Evolutionary conservation across 257 asterid genomes (phyloP).

Genomic region (Marsdenia floribunda): DNA sequence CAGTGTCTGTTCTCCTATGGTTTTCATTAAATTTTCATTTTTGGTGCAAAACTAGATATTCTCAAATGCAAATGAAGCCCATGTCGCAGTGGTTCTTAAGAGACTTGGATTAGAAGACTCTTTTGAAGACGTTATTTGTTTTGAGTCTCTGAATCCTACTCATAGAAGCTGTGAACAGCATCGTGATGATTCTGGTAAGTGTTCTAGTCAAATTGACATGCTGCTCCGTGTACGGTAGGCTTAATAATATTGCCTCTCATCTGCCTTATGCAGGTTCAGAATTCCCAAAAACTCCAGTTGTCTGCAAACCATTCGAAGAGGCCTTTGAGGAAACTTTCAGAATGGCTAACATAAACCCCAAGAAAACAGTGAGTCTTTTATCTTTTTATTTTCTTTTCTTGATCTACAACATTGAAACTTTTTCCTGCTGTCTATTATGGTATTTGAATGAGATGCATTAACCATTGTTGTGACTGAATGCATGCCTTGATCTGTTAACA

Average conservation of each 20-base stretch:
- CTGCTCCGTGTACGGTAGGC: neutral
- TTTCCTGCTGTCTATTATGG: neutral
- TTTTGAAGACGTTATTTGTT: conserved; percentile 64
- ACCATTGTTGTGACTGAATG: neutral
- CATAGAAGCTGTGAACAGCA: conserved; percentile 22
- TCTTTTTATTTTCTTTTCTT: conserved; percentile 5
- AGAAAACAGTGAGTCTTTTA: conserved; percentile 49
- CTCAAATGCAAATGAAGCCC: conserved; percentile 91
- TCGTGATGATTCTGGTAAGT: conserved; percentile 40
- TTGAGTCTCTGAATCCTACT: conserved; percentile 74
- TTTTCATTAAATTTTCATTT: conserved; percentile 2
- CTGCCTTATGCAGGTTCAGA: conserved; percentile 26
- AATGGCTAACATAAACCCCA: conserved; percentile 62
- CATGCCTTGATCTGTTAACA: neutral
- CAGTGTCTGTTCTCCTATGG: conserved; percentile 4
- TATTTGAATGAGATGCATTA: neutral
- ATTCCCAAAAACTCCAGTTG: conserved; percentile 38
- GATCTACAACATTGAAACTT: neutral
- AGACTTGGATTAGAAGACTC: conserved; percentile 85
- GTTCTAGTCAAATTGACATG: neutral
- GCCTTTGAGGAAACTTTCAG: conserved; percentile 63
- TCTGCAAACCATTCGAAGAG: conserved; percentile 73
- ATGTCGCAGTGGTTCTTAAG: conserved; percentile 62
- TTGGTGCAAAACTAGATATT: conserved; percentile 48
- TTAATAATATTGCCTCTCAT: conserved; percentile 13